These are phyloP conservation scores for Flammula alnicola DNA, from an alignment of 1,284 basidiomycete species.

Conservation along the genomic window DNA sequence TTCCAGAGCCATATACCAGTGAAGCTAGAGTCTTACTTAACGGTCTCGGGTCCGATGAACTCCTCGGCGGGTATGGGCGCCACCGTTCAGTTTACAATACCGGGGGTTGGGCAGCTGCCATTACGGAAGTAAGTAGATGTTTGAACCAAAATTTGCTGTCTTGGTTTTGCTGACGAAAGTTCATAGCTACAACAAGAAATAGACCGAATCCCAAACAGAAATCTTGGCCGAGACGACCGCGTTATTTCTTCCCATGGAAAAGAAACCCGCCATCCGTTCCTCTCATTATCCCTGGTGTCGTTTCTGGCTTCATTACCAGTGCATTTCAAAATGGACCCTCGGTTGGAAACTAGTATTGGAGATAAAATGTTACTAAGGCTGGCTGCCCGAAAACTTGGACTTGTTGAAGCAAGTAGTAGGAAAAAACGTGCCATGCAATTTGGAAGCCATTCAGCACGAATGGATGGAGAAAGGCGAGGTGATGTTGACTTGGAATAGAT, in stretches of 20 bases:
- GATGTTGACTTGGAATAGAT: conserved; percentile 44
- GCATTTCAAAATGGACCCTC: conserved; percentile 79
- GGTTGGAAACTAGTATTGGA: conserved; percentile 70
- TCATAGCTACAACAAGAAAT: conserved; percentile 88
- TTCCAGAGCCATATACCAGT: conserved; percentile 64
- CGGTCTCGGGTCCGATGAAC: conserved; percentile 94
- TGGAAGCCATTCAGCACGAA: conserved; percentile 90
- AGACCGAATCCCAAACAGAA: conserved; percentile 87
- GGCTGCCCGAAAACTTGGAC: conserved; percentile 69
- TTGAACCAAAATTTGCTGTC: no score
- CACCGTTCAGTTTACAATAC: conserved; percentile 79
- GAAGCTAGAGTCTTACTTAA: conserved; percentile 85
- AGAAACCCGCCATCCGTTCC: conserved; percentile 90
- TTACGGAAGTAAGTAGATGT: conserved; percentile 75
- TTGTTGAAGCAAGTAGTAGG: conserved; percentile 68
- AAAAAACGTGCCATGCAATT: conserved; percentile 98
- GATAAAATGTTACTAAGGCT: conserved; percentile 88
- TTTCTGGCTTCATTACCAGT: conserved; percentile 81
- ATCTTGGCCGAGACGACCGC: conserved; percentile 93
- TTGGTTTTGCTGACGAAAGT: background rate
- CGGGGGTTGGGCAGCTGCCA: conserved; percentile 73
- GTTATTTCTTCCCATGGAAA: conserved; percentile 88
- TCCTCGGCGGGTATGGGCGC: conserved; percentile 92
- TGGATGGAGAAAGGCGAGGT: conserved; percentile 71
- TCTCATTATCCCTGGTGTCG: conserved; percentile 78